A percentile compares a stretch with the other conserved stretches of the same genome.
phyloP scores from a whole-genome alignment of 805 yeast genomes.

The Barnettozyma vustinii region DNA sequence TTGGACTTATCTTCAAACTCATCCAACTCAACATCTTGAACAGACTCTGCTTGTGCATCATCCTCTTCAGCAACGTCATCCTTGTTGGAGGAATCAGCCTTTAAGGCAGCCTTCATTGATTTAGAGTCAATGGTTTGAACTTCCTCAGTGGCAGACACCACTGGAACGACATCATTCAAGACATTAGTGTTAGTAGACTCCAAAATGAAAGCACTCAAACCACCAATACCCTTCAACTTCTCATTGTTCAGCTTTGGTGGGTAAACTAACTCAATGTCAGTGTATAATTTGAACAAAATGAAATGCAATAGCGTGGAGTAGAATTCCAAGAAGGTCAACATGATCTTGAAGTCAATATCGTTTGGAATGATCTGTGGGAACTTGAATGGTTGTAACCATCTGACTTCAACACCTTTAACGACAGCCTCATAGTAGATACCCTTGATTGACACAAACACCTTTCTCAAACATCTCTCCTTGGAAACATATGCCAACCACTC shows the following conservation, averaged over 20 bases:
- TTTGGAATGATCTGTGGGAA: slow-evolving; percentile 93
- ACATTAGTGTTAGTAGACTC: slow-evolving; percentile 39
- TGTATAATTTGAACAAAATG: slow-evolving; percentile 77
- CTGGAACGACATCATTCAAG: slow-evolving; percentile 15
- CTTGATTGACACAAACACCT: slow-evolving; percentile 92
- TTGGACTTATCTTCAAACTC: slow-evolving; percentile 61
- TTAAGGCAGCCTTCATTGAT: slow-evolving; percentile 51
- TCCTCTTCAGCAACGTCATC: slow-evolving; percentile 31
- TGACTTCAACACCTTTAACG: slow-evolving; percentile 84
- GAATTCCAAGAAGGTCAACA: slow-evolving; percentile 94
- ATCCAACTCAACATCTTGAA: slow-evolving; percentile 53
- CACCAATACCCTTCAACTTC: slow-evolving; percentile 83
- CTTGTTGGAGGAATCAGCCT: slow-evolving; percentile 33
- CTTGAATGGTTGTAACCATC: slow-evolving; percentile 96
- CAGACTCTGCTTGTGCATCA: slow-evolving; percentile 33
- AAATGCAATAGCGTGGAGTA: slow-evolving; percentile 90
- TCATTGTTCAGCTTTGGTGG: slow-evolving; percentile 76
- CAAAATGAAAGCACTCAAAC: slow-evolving; percentile 76
- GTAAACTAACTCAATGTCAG: slow-evolving; percentile 79
- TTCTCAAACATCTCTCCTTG: slow-evolving; percentile 71
- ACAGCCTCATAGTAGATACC: slow-evolving; percentile 94
- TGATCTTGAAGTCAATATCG: slow-evolving; percentile 92
- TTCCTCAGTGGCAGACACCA: slow-evolving; percentile 26
- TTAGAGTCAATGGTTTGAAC: slow-evolving; percentile 30
- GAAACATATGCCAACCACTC: slow-evolving; percentile 96